phyloP scores from a whole-genome alignment of 371 early-diverging fungal genomes.

The Apophysomyces sp. region DNA sequence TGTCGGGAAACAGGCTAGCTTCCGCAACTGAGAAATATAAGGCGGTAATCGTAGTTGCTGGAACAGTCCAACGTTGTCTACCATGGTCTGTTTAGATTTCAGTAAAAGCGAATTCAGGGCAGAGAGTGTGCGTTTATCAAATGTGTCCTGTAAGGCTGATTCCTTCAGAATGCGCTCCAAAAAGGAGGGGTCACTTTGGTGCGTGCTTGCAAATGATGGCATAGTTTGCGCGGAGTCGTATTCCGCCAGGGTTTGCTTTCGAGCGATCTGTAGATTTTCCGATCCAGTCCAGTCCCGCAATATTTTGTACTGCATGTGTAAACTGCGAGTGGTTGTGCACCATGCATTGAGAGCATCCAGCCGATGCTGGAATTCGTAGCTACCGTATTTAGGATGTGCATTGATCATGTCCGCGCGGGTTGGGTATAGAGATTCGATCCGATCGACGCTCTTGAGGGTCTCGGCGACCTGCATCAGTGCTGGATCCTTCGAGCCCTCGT shows the following conservation, averaged over 20 bases:
- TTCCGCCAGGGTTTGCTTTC: conserved; percentile 18
- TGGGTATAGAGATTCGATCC: conserved; percentile 79
- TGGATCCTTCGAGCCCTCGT: conserved; percentile 35
- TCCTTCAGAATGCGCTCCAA: conserved; percentile 84
- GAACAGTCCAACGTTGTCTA: conserved; percentile 61
- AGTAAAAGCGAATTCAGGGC: conserved; percentile 50
- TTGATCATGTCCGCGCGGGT: conserved; percentile 62
- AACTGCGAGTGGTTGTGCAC: conserved; percentile 73
- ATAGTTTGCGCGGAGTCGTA: not conserved
- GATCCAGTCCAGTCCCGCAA: conserved; percentile 85
- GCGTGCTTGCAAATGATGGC: not conserved
- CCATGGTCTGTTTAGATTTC: conserved; percentile 68
- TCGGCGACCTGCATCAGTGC: conserved; percentile 65
- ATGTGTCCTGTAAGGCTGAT: conserved; percentile 74
- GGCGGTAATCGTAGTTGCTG: conserved; percentile 69
- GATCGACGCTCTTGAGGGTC: conserved; percentile 72
- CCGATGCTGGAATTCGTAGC: conserved; percentile 62
- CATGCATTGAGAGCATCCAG: conserved; percentile 79
- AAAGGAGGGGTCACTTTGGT: conserved; percentile 57
- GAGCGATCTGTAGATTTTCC: conserved; percentile 61
- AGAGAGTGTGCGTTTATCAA: conserved; percentile 72
- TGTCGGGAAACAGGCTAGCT: conserved; percentile 75
- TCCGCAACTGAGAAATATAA: conserved; percentile 60
- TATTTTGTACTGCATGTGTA: conserved; percentile 72
- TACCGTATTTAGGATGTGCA: conserved; percentile 73